These are phyloP conservation scores for Pseudogymnoascus verrucosus DNA, from an alignment of 2,329 filamentous ascomycete species.

Conservation along the genomic window DNA sequence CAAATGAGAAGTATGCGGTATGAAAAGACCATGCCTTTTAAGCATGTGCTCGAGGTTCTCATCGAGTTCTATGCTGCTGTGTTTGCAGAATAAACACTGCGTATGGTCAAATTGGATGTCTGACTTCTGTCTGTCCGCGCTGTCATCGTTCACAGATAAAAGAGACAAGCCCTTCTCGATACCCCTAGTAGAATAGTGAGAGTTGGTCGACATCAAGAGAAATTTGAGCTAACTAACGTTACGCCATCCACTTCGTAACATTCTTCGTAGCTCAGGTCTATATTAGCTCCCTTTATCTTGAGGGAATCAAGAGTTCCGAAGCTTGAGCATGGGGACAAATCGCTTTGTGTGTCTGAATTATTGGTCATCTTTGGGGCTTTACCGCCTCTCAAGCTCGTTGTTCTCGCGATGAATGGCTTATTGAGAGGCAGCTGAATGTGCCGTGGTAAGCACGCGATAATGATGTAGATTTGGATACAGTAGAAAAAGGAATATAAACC, in stretches of 20 bases:
- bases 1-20: conserved; percentile 34
- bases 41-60: conserved; percentile 41
- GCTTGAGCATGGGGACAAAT: neutral
- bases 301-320: neutral
- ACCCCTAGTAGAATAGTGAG: conserved; percentile 3
- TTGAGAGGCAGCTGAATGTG: neutral
- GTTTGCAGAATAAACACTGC: conserved; percentile 38
- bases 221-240: neutral
- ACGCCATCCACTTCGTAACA: neutral
- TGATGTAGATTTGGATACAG: neutral
- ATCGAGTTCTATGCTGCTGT: conserved; percentile 25
- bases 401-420: neutral
- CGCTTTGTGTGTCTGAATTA: neutral
- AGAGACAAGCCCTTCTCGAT: conserved; percentile 4
- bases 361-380: neutral
- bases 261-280: neutral
- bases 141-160: conserved; percentile 1
- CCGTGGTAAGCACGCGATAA: neutral
- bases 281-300: neutral
- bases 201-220: neutral
- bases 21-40: conserved; percentile 37
- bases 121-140: conserved; percentile 4
- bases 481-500: neutral
- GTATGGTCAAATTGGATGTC: conserved; percentile 22
- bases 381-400: neutral